Evolutionary conservation across 257 asterid species (phyloP).

Genomic region (Solanum bukasovii): DNA sequence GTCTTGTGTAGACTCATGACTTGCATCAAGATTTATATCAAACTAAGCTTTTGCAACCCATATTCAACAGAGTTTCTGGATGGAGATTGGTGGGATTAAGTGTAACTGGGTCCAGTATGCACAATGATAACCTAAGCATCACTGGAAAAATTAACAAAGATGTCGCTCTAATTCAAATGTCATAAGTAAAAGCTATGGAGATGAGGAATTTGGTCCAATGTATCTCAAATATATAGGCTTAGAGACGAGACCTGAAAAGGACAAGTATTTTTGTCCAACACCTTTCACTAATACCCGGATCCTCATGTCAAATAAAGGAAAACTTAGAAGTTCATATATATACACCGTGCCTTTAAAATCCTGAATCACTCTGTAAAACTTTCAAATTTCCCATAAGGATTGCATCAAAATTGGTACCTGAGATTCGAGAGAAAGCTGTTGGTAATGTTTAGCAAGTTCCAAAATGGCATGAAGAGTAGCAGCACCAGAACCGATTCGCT

Average conservation of each 20-base stretch:
- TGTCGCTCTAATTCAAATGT: not conserved
- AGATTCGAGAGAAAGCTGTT: conserved; percentile 2
- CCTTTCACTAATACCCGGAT: not conserved
- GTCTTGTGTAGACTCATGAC: not conserved
- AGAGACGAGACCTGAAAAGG: not conserved
- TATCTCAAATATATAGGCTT: not conserved
- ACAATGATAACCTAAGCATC: not conserved
- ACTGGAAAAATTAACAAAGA: not conserved
- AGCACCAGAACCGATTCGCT: conserved; percentile 92
- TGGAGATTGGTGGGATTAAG: not conserved
- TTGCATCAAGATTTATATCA: not conserved
- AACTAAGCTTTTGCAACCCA: not conserved
- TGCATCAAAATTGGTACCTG: not conserved
- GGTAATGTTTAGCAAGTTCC: conserved; percentile 52
- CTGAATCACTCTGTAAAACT: not conserved
- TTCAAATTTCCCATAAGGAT: not conserved
- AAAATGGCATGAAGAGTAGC: conserved; percentile 79
- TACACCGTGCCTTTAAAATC: not conserved
- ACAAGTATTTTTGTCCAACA: not conserved
- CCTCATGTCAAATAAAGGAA: not conserved
- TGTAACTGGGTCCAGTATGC: not conserved
- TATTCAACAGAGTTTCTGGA: not conserved
- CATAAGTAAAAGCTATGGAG: not conserved
- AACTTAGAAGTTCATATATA: not conserved
- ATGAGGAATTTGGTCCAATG: not conserved